A percentile compares a stretch with the other conserved stretches of the same genome.
Conservation (phyloP, 2,329 filamentous ascomycete genomes). For the Hirsutella thompsonii region DNA sequence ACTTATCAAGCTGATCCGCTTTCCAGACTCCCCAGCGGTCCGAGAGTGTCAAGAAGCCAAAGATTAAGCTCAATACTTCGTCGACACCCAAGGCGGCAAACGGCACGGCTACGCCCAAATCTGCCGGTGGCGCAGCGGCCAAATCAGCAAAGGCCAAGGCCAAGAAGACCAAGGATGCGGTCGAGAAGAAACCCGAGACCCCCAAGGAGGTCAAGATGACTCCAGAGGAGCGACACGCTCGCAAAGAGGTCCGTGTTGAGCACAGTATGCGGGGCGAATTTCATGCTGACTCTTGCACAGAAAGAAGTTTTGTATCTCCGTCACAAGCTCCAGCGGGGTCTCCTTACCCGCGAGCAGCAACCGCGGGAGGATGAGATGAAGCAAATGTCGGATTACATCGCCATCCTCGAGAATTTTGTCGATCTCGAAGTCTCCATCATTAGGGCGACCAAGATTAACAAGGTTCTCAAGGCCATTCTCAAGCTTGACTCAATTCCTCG, state of each 20-base stretch:
- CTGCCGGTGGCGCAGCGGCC: constrained; percentile 38
- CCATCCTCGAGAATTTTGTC: constrained; percentile 64
- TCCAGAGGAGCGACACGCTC: constrained; percentile 41
- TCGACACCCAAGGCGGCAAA: constrained; percentile 59
- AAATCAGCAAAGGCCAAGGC: constrained; percentile 42
- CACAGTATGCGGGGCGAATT: too few relatives aligned
- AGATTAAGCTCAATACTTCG: constrained; percentile 51
- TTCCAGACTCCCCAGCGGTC: constrained; percentile 42
- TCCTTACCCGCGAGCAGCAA: constrained; percentile 69
- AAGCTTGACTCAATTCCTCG: constrained; percentile 77
- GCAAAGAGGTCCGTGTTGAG: constrained; percentile 40
- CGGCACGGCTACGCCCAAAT: constrained; percentile 42
- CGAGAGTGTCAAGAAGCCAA: constrained; percentile 55
- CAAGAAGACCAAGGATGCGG: constrained; percentile 41
- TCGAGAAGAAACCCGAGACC: constrained; percentile 42
- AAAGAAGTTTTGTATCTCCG: constrained; percentile 83
- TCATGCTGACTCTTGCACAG: constrained; percentile 27
- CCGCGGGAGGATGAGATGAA: constrained; percentile 82
- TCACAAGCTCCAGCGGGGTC: constrained; percentile 89
- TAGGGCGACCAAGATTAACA: constrained; percentile 90
- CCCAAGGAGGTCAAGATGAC: constrained; percentile 45
- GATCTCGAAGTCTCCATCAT: constrained; percentile 87
- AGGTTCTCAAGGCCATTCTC: constrained; percentile 88
- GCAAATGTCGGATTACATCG: constrained; percentile 62
- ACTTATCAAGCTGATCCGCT: background rate